Evolutionary conservation across 371 early-diverging fungal genomes (phyloP).

Genomic region (Mucor racemosus): DNA sequence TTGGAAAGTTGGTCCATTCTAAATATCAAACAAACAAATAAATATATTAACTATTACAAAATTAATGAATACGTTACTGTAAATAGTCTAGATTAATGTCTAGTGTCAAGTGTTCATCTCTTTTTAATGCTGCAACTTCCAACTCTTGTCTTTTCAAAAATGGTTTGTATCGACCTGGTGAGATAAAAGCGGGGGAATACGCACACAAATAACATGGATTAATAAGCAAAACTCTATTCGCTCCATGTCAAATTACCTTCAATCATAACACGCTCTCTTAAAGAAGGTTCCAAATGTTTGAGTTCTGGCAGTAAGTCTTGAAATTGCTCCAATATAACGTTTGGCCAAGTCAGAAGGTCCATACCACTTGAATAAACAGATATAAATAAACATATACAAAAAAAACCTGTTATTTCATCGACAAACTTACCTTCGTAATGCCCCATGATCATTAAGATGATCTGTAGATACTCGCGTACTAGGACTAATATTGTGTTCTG

Average conservation of each 20-base stretch:
- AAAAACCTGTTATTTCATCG: not conserved
- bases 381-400: not conserved
- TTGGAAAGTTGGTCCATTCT: conserved; percentile 72
- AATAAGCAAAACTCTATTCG: not conserved
- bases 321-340: conserved; percentile 50
- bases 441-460: conserved; percentile 54
- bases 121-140: conserved; percentile 67
- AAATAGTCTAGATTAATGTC: conserved; percentile 73
- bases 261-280: conserved; percentile 55
- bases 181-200: no score
- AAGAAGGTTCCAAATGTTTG: conserved; percentile 41
- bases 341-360: conserved; percentile 59
- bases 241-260: conserved; percentile 42
- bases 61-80: conserved; percentile 29
- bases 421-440: conserved; percentile 52
- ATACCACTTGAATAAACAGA: conserved; percentile 45
- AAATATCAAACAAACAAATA: conserved; percentile 7
- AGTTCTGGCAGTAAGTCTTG: conserved; percentile 53
- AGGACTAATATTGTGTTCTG: conserved; percentile 47
- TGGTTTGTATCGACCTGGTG: conserved; percentile 68
- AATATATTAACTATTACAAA: not conserved
- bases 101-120: conserved; percentile 70
- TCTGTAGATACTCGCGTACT: not conserved
- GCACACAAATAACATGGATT: not conserved
- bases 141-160: conserved; percentile 69